Percentiles rank a stretch among this genome's conserved stretches.
phyloP scores from a whole-genome alignment of 371 early-diverging fungal species.

The Mucor piriformis region DNA sequence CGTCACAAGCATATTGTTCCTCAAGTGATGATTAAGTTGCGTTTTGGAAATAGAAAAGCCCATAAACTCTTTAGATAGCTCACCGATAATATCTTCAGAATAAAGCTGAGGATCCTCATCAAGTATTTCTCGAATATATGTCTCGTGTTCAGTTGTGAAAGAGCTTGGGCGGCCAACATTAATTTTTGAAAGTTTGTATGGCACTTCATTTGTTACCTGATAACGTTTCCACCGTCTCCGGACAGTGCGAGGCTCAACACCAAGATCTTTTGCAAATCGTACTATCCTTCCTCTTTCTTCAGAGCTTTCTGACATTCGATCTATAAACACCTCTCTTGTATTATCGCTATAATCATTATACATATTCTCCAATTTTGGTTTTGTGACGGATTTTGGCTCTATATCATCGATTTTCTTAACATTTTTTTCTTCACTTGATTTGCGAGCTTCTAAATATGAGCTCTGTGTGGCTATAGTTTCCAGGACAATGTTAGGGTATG shows the following conservation, averaged over 20 bases:
- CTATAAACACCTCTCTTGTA: conserved; percentile 15
- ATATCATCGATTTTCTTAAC: conserved; percentile 15
- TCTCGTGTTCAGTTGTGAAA: conserved; percentile 13
- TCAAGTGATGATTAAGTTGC: conserved; percentile 19
- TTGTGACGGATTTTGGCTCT: conserved; percentile 10
- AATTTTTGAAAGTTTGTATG: conserved; percentile 12
- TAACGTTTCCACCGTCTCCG: conserved; percentile 14
- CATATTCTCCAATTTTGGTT: conserved; percentile 12
- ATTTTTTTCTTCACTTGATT: conserved; percentile 4
- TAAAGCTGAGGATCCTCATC: conserved; percentile 14
- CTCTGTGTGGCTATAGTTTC: conserved; percentile 18
- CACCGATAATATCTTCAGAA: conserved; percentile 8
- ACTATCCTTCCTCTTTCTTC: conserved; percentile 15
- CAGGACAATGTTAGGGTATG: conserved; percentile 16
- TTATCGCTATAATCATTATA: conserved; percentile 16
- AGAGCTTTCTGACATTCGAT: conserved; percentile 14
- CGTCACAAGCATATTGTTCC: conserved; percentile 13
- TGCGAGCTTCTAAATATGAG: conserved; percentile 13
- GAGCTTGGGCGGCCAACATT: conserved; percentile 7
- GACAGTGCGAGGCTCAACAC: conserved; percentile 13
- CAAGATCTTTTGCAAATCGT: conserved; percentile 9
- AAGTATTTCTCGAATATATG: conserved; percentile 10
- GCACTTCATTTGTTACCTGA: conserved; percentile 11
- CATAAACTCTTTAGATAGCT: conserved; percentile 2
- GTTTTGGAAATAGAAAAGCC: conserved; percentile 14